These are phyloP conservation scores for Suillus subluteus DNA, from an alignment of 768 basidiomycete genomes.

Conservation along the genomic window DNA sequence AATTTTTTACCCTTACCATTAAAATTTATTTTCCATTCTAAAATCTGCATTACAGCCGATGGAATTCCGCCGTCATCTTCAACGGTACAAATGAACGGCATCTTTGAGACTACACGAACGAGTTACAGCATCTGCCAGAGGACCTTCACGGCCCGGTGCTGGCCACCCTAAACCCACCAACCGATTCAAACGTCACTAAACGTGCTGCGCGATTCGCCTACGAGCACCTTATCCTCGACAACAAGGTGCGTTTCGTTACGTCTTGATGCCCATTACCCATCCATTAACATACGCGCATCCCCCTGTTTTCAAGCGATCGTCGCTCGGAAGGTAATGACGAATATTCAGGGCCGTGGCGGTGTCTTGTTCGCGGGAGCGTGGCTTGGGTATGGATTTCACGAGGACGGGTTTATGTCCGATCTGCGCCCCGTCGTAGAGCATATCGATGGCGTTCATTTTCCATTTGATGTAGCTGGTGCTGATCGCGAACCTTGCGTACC, in stretches of 20 bases:
- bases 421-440: constrained; percentile 37
- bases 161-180: constrained; percentile 73
- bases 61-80: background rate
- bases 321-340: constrained; percentile 54
- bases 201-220: constrained; percentile 59
- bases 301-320: constrained; percentile 45
- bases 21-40: background rate
- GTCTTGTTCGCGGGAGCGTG: constrained; percentile 70
- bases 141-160: constrained; percentile 61
- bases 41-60: background rate
- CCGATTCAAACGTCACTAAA: constrained; percentile 48
- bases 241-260: constrained; percentile 38
- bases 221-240: constrained; percentile 70
- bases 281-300: background rate
- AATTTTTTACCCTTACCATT: constrained; percentile 25
- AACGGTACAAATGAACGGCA: background rate
- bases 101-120: constrained; percentile 71
- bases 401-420: constrained; percentile 68
- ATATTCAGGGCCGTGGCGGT: constrained; percentile 62
- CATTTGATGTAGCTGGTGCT: constrained; percentile 47
- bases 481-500: constrained; percentile 31
- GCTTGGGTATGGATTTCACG: constrained; percentile 80
- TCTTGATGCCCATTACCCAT: constrained; percentile 2
- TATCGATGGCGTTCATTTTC: constrained; percentile 36
- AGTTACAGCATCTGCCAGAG: constrained; percentile 67